Evolutionary conservation across 768 basidiomycete genomes (phyloP).

Genomic region (Neoboletus brunneissimus): DNA sequence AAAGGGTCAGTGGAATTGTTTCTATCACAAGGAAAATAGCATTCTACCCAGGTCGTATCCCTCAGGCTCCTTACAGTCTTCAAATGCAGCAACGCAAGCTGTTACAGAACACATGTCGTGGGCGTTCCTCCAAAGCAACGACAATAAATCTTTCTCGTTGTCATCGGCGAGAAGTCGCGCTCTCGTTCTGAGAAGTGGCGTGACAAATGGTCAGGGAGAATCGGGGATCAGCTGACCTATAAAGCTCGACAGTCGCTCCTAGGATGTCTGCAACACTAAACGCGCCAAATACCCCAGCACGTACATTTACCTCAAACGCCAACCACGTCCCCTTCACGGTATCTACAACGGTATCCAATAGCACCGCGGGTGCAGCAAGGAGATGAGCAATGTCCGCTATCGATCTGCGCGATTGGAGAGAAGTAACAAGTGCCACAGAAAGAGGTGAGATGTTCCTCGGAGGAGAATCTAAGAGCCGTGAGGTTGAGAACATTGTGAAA

Average conservation of each 20-base stretch:
- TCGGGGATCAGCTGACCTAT: constrained; percentile 24
- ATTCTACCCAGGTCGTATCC: constrained; percentile 59
- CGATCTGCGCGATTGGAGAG: constrained; percentile 52
- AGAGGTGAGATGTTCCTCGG: constrained; percentile 23
- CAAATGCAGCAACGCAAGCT: constrained; percentile 62
- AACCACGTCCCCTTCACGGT: constrained; percentile 46
- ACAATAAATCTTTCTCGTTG: constrained; percentile 40
- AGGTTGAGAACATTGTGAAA: constrained; percentile 9
- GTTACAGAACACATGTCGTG: constrained; percentile 65
- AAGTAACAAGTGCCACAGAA: constrained; percentile 30
- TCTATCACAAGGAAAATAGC: neutral
- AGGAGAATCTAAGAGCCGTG: constrained; percentile 29
- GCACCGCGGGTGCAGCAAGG: constrained; percentile 43
- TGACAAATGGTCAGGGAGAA: constrained; percentile 4
- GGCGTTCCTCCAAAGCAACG: constrained; percentile 54
- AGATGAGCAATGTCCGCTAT: constrained; percentile 59
- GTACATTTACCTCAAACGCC: constrained; percentile 42
- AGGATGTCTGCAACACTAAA: constrained; percentile 49
- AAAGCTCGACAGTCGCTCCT: constrained; percentile 42
- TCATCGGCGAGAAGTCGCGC: constrained; percentile 27
- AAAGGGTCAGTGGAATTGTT: constrained; percentile 4
- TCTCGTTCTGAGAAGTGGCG: constrained; percentile 30
- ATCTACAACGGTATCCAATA: constrained; percentile 43
- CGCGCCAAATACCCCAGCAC: constrained; percentile 39
- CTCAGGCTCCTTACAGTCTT: constrained; percentile 59